These are phyloP conservation scores for Eimeria falciformis DNA, from an alignment of 169 alveolate genomes.

Conservation along the genomic window DNA sequence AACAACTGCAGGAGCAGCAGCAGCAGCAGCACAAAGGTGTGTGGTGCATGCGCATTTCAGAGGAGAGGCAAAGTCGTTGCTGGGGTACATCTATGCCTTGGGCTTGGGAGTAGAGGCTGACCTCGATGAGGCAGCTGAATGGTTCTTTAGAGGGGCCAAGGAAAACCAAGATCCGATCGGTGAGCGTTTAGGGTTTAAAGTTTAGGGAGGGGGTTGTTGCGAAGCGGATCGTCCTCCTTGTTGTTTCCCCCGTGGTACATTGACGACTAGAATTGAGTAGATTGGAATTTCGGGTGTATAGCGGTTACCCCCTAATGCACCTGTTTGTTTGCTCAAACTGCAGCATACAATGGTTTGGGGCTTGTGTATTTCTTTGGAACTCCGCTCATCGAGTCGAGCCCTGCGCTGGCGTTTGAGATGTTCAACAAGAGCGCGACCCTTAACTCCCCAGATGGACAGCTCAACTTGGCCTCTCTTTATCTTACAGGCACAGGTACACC, in stretches of 20 bases:
- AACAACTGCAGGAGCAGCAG: no score
- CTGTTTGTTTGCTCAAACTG: neutral
- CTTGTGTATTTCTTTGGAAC: constrained; percentile 81
- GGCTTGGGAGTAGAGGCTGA: constrained; percentile 81
- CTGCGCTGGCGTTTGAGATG: constrained; percentile 79
- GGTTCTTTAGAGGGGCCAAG: constrained; percentile 63
- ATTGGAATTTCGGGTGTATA: neutral
- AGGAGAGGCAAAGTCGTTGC: constrained; percentile 75
- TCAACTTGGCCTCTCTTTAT: constrained; percentile 81
- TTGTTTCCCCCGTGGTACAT: constrained; percentile 59
- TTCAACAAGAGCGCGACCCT: constrained; percentile 78
- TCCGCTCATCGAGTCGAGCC: constrained; percentile 59
- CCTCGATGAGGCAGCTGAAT: constrained; percentile 33
- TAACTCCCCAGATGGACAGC: constrained; percentile 79
- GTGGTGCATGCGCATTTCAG: neutral
- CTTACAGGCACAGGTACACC: constrained; percentile 71
- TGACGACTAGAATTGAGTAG: neutral
- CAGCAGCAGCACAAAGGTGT: neutral
- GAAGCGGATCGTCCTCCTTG: constrained; percentile 38
- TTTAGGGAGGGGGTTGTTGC: neutral
- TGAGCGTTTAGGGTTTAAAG: constrained; percentile 27
- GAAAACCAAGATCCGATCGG: constrained; percentile 64
- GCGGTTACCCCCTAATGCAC: neutral
- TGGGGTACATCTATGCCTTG: constrained; percentile 81
- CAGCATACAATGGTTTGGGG: constrained; percentile 81